phyloP scores from a whole-genome alignment of 2,329 filamentous ascomycete species.

The Ophiocordyceps robertsii region DNA sequence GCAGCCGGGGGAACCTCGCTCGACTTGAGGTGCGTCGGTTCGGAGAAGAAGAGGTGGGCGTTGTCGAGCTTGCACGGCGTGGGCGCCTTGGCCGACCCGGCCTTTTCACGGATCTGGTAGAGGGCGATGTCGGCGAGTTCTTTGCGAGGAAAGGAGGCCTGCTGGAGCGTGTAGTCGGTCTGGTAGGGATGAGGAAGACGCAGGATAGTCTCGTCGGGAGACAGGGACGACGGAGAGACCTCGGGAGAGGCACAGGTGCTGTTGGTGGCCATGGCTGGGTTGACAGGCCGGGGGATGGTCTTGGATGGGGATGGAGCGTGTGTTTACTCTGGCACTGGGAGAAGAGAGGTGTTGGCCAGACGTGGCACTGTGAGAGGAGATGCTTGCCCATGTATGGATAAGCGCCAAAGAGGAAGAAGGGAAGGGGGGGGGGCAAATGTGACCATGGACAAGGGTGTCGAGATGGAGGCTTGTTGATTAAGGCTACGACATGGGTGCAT shows the following conservation, averaged over 20 bases:
- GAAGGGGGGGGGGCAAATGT: no score
- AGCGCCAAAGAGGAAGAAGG: no score
- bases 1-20: conserved; percentile 33
- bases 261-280: conserved; percentile 10
- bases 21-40: conserved; percentile 32
- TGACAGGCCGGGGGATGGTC: not conserved
- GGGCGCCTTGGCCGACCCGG: conserved; percentile 12
- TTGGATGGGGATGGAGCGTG: no score
- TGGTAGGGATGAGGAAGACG: conserved; percentile 37
- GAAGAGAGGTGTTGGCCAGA: no score
- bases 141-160: conserved; percentile 4
- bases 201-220: conserved; percentile 24
- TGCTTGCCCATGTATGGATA: no score
- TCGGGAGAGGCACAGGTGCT: conserved; percentile 1
- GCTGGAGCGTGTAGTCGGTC: conserved; percentile 28
- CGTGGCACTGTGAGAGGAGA: no score
- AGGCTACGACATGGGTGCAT: no score
- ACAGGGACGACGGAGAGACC: conserved; percentile 12
- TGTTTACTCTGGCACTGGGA: no score
- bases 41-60: conserved; percentile 27
- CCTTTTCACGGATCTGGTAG: conserved; percentile 21
- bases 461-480: no score
- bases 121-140: conserved; percentile 8
- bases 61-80: conserved; percentile 17
- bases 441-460: no score